Evolutionary conservation across 371 early-diverging fungal genomes (phyloP), one percentile per base, ranked within the genome.

Genomic region (Mucor velutinosus): DNA sequence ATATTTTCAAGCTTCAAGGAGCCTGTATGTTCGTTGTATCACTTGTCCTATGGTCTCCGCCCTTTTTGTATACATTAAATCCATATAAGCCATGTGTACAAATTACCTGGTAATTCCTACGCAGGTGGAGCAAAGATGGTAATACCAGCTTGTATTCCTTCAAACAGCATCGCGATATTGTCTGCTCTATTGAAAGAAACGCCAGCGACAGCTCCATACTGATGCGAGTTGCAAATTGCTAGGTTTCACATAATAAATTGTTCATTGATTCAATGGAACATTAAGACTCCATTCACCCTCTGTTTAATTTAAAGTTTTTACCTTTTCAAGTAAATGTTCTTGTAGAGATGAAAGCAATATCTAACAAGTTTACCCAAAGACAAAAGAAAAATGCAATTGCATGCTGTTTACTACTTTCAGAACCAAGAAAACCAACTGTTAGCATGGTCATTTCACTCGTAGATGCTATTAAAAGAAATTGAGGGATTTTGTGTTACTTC

Each of bases 41-140:
- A 47, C 47, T 21, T 47, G 11, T 8, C 47, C 41, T 30, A 25
- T 7, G 11, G 21, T 33, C 59, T 59, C 59, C 59, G 59, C 47
- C 41, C 59, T 59, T 37, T 58, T 59, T 59, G 37, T 23, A 23
- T 5, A 59, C 59, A 39, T 55, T 55, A 55, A 55, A 55, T 55
- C 15, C 25, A 25, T 51, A n/a, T 12, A 11, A 27, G 3, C 2
- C 12, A 1, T 21, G 21, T 49, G 5, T 37, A 37, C 37, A 14
- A 41, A 41, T 41, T 41, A 41, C 41, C 41, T 17, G 41, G 41
- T 41, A 41, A 41, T 17, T 41, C 41, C 41, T 41, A 17, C 17
- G 41, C 41, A 10, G 47, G 11, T 7, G 8, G 47, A 10, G n/a
- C 21, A 19, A 47, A 47, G 21, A 47, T 21, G 21, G 47, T 19